Percentiles rank a stretch among this genome's conserved stretches.
Conservation (phyloP, 805 yeast genomes). For the Candida cerambycidarum region DNA sequence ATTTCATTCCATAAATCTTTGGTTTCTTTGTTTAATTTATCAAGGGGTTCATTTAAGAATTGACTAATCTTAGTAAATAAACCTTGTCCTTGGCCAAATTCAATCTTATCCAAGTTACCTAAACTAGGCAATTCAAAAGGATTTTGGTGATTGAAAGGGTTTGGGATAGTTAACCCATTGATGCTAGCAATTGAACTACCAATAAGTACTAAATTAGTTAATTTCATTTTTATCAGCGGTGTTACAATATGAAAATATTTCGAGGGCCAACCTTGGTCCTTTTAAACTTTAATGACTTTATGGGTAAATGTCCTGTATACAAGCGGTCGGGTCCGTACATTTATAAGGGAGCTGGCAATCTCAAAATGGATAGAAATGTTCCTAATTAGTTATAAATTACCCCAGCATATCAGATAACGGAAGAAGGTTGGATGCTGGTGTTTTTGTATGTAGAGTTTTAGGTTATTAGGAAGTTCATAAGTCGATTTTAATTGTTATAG, state of each 20-base stretch:
- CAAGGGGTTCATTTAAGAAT: constrained; percentile 51
- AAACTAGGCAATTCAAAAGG: constrained; percentile 12
- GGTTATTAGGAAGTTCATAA: no score
- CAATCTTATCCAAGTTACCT: not conserved
- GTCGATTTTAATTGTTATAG: no score
- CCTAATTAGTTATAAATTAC: not conserved
- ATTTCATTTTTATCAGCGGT: constrained; percentile 8
- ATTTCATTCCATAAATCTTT: constrained; percentile 62
- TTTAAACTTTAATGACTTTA: constrained; percentile 3
- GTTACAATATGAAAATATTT: constrained; percentile 1
- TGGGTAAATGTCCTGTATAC: not conserved
- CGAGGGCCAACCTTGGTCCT: not conserved
- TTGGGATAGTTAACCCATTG: constrained; percentile 22
- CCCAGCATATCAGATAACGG: no score
- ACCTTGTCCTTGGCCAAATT: constrained; percentile 14
- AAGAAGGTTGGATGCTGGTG: no score
- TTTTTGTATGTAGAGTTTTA: no score
- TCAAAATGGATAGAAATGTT: not conserved
- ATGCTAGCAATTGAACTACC: constrained; percentile 17
- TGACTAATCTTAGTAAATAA: constrained; percentile 50
- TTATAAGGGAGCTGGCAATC: constrained; percentile 2
- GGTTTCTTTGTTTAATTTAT: constrained; percentile 48
- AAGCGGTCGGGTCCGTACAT: not conserved
- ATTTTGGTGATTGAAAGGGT: constrained; percentile 13
- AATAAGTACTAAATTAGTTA: constrained; percentile 14